These are phyloP conservation scores for Globisporangium radiosum DNA, from an alignment of 352 stramenopile genomes.

Conservation along the genomic window DNA sequence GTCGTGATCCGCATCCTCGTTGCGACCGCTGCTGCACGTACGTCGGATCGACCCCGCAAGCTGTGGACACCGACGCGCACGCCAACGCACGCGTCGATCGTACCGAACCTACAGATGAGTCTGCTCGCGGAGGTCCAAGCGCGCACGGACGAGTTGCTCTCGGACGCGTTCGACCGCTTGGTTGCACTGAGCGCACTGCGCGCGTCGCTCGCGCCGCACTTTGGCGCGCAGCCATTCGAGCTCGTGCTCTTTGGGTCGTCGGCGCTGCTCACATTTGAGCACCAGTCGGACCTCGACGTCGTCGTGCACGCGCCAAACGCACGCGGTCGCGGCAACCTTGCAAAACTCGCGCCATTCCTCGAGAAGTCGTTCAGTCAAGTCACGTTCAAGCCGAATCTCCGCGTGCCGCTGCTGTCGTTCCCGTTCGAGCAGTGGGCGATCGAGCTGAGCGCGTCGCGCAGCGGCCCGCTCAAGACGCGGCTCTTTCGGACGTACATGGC, in stretches of 20 bases:
- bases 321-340: slow-evolving; percentile 13
- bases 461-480: slow-evolving; percentile 62
- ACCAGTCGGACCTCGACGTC: slow-evolving; percentile 70
- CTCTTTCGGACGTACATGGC: slow-evolving; percentile 66
- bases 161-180: slow-evolving; percentile 59
- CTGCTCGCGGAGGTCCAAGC: slow-evolving; percentile 47
- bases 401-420: slow-evolving; percentile 59
- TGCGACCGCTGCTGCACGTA: slow-evolving; percentile 27
- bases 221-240: slow-evolving; percentile 36
- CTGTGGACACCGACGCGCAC: slow-evolving; percentile 20
- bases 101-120: slow-evolving; percentile 52
- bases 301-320: slow-evolving; percentile 20
- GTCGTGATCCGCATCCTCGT: slow-evolving; percentile 52
- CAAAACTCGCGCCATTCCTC: slow-evolving; percentile 26
- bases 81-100: slow-evolving; percentile 21
- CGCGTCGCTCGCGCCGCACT: slow-evolving; percentile 26
- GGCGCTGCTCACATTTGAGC: slow-evolving; percentile 64
- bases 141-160: slow-evolving; percentile 42
- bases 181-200: slow-evolving; percentile 39
- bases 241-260: slow-evolving; percentile 69
- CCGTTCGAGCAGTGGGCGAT: slow-evolving; percentile 58
- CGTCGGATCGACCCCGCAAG: slow-evolving; percentile 13
- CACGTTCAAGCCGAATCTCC: slow-evolving; percentile 35
- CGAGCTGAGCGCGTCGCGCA: slow-evolving; percentile 49
- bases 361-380: slow-evolving; percentile 26